Evolutionary conservation across 257 asterid species (phyloP).

Genomic region (Solanum bulbocastanum): DNA sequence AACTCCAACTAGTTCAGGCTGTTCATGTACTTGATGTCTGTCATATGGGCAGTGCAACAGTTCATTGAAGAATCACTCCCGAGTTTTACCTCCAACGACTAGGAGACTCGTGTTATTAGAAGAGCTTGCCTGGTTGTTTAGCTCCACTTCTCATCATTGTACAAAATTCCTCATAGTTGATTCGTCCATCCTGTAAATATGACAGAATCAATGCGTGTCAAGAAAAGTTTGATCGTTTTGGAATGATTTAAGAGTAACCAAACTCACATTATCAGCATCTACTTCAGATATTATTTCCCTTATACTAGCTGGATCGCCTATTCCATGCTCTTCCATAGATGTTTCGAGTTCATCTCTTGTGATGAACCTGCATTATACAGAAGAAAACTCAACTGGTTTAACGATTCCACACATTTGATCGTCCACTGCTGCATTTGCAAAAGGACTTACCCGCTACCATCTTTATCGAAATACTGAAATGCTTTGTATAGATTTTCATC

Average conservation of each 20-base stretch:
- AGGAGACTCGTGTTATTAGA: slow-evolving; percentile 10
- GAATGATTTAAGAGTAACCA: neutral
- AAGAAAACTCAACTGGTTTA: neutral
- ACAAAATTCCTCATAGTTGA: slow-evolving; percentile 73
- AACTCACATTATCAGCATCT: slow-evolving; percentile 70
- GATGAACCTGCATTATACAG: slow-evolving; percentile 33
- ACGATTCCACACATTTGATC: neutral
- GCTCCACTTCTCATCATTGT: slow-evolving; percentile 81
- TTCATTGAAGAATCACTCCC: neutral
- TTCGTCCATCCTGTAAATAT: slow-evolving; percentile 65
- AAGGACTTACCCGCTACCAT: slow-evolving; percentile 57
- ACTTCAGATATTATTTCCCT: slow-evolving; percentile 77
- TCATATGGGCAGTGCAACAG: neutral
- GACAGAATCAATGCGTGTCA: neutral
- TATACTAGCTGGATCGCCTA: slow-evolving; percentile 53
- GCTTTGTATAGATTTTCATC: slow-evolving; percentile 72
- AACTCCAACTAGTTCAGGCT: neutral
- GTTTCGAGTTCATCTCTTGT: slow-evolving; percentile 74
- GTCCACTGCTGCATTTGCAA: neutral
- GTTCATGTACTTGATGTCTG: neutral
- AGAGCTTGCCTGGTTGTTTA: slow-evolving; percentile 34
- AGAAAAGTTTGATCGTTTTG: neutral
- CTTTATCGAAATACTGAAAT: slow-evolving; percentile 67
- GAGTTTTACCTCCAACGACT: neutral
- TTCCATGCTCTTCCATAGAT: slow-evolving; percentile 66